Evolutionary conservation across 352 stramenopile genomes (phyloP), one percentile per base, ranked within the genome.

Genomic region (Phytopythium kandeliae): DNA sequence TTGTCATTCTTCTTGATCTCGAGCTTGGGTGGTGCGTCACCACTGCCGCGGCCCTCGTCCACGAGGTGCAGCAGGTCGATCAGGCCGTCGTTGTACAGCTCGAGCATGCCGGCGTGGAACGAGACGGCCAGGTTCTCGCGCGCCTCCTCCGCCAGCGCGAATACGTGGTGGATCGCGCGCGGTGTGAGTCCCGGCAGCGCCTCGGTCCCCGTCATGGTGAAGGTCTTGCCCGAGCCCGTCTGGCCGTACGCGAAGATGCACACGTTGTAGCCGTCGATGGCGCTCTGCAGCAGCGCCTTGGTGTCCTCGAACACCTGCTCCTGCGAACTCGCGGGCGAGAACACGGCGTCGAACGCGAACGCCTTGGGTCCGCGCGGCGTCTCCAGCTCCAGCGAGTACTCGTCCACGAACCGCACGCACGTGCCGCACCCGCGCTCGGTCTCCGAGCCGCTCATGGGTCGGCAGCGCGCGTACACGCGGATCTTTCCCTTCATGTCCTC

Each of bases 401-500:
- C 84, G 49, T 92, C 83, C 16, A 86, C 46, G 49, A 92, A 92
- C 24, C 65, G 72, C 42, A 94, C 71, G 38, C 72, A 78, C 41
- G 70, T 44, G 16, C 61, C 36, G 57, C 88, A 96, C 4, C 79
- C 78, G 25, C 85, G 77, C 34, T 96, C 82, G 28, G 74, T 55
- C 60, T 97, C 90, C 31, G 88, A 95, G 22, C 61, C 58, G 30
- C 86, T 95, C 74, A 98, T 96, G 42, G 92, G 92, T 6, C 89
- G 84, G 59, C 88, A 97, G 16, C 91, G 85, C 21, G 86, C 89
- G 63, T 84, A 97, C 19, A 97, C 91, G 30, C 91, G 82, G 63
- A 97, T 97, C 65, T 97, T 97, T 31, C 91, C 91, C 58, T 97
- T 97, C 86, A 97, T 96, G 69, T 97, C 91, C 58, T 98, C 92